Evolutionary conservation across 345 rosid genomes (phyloP), one percentile per base, ranked within the genome.

Genomic region (Mercurialis annua): DNA sequence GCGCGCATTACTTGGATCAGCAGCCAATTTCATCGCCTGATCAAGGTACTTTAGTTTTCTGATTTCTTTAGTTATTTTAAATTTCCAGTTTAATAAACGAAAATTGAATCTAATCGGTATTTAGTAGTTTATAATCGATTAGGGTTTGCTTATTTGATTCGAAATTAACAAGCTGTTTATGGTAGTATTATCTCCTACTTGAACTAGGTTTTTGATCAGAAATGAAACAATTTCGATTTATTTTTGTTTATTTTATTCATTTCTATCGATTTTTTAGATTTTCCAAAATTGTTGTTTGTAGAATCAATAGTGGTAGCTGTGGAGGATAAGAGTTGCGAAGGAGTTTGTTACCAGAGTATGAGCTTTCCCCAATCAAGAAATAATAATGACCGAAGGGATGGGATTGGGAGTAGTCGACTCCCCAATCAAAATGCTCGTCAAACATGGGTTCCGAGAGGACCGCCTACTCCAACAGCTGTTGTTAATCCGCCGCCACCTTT

Each of bases 361-460:
- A 87, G 87, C 78, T 80, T 60, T 71, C 92, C 87, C 10, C 44
- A 40, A 43, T 67, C 71, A 57, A 72, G 85, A 57, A 80, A 73
- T n/a, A n/a, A n/a, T n/a, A n/a, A n/a, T 80, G 84, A 89, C 4
- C 66, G 83, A 33, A 80, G 88, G 76, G 83, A 80, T 27, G 74
- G 90, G 80, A 53, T 85, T 36, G 72, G 96, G 65, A 27, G 20
- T 17, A n/a, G n/a, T n/a, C n/a, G n/a, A n/a, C n/a, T n/a, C n/a
- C 67, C 75, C 34, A 63, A 78, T 18, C 83, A 67, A 62, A 65
- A 46, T 44, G 23, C 80, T 20, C 92, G 86, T 52, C 96, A 74
- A 51, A 83, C 79, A 10, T 90, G 98, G 98, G 77, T 90, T 31
- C 97, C 92, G 11, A 83, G 91, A 79, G 87, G 77, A 27, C 51